phyloP scores from a whole-genome alignment of 176 grass and related monocot species.

The Tillandsia fasciculata region DNA sequence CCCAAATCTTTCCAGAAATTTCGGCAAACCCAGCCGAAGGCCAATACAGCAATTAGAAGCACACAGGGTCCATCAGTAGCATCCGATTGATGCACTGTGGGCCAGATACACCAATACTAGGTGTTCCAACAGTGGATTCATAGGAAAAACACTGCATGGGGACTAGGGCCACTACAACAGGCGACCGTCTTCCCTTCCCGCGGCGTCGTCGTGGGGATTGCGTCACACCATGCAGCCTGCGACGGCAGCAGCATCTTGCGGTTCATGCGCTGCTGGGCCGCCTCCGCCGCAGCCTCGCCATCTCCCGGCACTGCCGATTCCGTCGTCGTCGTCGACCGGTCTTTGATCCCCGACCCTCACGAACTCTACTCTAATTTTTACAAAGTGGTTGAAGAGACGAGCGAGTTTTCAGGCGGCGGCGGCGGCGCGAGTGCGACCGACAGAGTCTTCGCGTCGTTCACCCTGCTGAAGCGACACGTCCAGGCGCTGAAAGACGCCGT shows the following conservation, averaged over 20 bases:
- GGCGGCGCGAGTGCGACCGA: not conserved
- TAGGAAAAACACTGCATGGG: too few relatives aligned
- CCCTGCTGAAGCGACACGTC: constrained; percentile 19
- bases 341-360: constrained; percentile 29
- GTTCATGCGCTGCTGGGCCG: constrained; percentile 48
- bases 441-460: constrained; percentile 19
- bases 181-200: constrained; percentile 20
- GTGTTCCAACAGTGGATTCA: too few relatives aligned
- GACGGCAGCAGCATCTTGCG: constrained; percentile 24
- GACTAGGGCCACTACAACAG: too few relatives aligned
- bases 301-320: not conserved
- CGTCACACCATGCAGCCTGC: constrained; percentile 24
- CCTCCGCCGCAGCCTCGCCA: constrained; percentile 4
- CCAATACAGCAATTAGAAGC: too few relatives aligned
- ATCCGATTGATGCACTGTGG: too few relatives aligned
- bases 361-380: constrained; percentile 22
- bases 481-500: constrained; percentile 27
- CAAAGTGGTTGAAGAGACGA: not conserved
- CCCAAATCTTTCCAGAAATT: too few relatives aligned
- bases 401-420: constrained; percentile 5
- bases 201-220: constrained; percentile 22
- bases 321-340: constrained; percentile 18
- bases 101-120: too few relatives aligned
- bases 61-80: too few relatives aligned
- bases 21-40: too few relatives aligned